Base-by-base conservation (phyloP, 495 filamentous ascomycete genomes). In the Penicillium goetzii region DNA sequence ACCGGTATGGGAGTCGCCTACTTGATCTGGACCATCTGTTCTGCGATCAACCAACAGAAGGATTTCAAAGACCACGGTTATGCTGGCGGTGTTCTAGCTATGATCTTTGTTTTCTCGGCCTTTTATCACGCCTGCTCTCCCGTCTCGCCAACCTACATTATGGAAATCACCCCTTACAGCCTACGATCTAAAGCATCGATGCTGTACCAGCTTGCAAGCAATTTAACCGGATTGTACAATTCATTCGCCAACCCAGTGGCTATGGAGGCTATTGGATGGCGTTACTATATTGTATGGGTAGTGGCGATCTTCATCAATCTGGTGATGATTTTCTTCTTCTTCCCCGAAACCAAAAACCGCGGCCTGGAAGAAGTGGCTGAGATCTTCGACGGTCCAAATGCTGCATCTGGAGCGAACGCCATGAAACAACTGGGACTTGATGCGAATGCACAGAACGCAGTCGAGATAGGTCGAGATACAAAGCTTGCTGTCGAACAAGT, bases 161-260 rank as follows among this genome's bases (percentile, higher is more conserved):
- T 88, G 53, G 89, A 90, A 77, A 83, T 90, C 30, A 74, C 88
- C 14, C 87, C 86, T 0, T 92, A 87, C 75, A 83, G 84, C 53
- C 78, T 90, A 54, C 84, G 88, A 17, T 85, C 87, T 33, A 92
- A 90, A 78, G 88, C 87, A 49, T 84, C 90, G 76, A 86, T 88
- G 77, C 75, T 87, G 56, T 83, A 85, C 77, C 85, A 85, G 67
- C 77, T 89, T 49, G 85, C 81, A 10, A 81, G 87, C 25, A 83
- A 89, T 67, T 49, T 63, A 8, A 67, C 67, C 4, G 45, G 88
- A 17, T 81, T 85, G n/a, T 78, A 86, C 43, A 81, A 81, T 61
- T 76, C 78, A 70, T 84, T 76, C 32, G 84, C 83, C 63, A 88
- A 89, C 76, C 85, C 85, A 0, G 75, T 89, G 19, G 86, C 83